phyloP scores from a whole-genome alignment of 202 grass and related monocot species.

The Schoenoplectus triqueter region DNA sequence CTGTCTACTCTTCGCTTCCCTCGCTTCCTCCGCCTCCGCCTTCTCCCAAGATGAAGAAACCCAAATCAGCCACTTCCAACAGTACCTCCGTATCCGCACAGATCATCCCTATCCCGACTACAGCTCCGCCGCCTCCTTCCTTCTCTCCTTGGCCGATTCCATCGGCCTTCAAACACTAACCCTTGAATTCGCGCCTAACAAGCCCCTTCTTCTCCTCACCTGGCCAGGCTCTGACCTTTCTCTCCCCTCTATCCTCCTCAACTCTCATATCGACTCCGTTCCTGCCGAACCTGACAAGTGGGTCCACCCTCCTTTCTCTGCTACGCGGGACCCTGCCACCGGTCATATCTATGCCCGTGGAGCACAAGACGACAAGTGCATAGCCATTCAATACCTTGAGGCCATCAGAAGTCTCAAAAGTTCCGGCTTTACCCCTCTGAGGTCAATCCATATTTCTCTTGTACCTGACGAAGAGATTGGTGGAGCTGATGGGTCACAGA shows the following conservation, averaged over 20 bases:
- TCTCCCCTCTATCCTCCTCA: conserved; percentile 80
- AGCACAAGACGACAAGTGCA: conserved; percentile 93
- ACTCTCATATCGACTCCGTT: conserved; percentile 90
- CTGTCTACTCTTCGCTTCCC: conserved; percentile 13
- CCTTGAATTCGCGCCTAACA: conserved; percentile 63
- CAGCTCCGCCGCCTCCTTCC: conserved; percentile 62
- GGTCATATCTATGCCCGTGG: conserved; percentile 80
- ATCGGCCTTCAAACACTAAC: conserved; percentile 52
- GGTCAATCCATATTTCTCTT: conserved; percentile 83
- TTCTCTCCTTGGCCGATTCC: conserved; percentile 63
- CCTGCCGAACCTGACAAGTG: conserved; percentile 64
- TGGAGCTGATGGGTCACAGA: conserved; percentile 54
- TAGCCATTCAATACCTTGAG: conserved; percentile 91
- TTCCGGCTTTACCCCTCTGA: conserved; percentile 60
- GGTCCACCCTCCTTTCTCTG: conserved; percentile 71
- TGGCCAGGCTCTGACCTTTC: conserved; percentile 72
- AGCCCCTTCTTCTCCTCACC: conserved; percentile 81
- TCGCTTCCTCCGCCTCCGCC: conserved; percentile 21
- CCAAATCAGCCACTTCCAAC: conserved; percentile 66
- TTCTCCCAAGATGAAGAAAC: conserved; percentile 57
- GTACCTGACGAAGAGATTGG: conserved; percentile 92
- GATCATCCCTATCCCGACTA: conserved; percentile 74
- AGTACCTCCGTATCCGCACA: conserved; percentile 79
- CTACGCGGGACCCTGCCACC: conserved; percentile 49
- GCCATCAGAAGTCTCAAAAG: conserved; percentile 62